These are phyloP conservation scores for Mortierella sp. DNA, from an alignment of 371 early-diverging fungal genomes.

Conservation along the genomic window DNA sequence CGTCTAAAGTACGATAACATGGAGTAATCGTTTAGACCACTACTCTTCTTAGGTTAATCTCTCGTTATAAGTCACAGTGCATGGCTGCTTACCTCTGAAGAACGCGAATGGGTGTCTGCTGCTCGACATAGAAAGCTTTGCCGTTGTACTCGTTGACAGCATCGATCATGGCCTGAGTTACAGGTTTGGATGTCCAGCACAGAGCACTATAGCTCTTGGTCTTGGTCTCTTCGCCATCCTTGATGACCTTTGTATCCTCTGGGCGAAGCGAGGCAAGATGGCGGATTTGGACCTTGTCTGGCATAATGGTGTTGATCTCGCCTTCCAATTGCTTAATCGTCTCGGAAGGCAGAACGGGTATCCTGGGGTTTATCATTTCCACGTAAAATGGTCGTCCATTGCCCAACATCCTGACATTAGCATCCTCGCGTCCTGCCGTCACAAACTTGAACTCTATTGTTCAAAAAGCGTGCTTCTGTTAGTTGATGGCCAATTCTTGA, in stretches of 20 bases:
- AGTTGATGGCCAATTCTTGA: neutral
- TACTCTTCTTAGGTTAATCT: neutral
- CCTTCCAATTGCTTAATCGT: conserved; percentile 68
- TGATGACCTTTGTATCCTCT: conserved; percentile 76
- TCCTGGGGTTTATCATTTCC: conserved; percentile 87
- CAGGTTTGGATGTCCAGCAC: conserved; percentile 75
- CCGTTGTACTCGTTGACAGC: conserved; percentile 64
- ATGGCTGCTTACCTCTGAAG: conserved; percentile 68
- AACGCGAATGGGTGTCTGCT: conserved; percentile 97
- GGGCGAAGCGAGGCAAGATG: conserved; percentile 62
- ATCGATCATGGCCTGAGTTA: conserved; percentile 67
- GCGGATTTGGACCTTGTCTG: conserved; percentile 67
- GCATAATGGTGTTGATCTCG: conserved; percentile 66
- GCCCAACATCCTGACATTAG: conserved; percentile 97
- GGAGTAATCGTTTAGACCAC: neutral
- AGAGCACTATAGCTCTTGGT: conserved; percentile 87
- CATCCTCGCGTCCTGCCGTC: conserved; percentile 96
- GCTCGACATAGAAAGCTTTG: conserved; percentile 76
- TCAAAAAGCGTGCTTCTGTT: neutral
- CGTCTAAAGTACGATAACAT: conserved; percentile 64
- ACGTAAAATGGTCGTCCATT: conserved; percentile 95
- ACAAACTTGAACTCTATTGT: conserved; percentile 81
- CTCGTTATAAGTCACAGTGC: neutral
- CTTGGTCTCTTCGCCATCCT: conserved; percentile 88
- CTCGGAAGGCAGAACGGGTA: conserved; percentile 46